phyloP scores from a whole-genome alignment of 208 protist species.

The Crithidia sp. region DNA sequence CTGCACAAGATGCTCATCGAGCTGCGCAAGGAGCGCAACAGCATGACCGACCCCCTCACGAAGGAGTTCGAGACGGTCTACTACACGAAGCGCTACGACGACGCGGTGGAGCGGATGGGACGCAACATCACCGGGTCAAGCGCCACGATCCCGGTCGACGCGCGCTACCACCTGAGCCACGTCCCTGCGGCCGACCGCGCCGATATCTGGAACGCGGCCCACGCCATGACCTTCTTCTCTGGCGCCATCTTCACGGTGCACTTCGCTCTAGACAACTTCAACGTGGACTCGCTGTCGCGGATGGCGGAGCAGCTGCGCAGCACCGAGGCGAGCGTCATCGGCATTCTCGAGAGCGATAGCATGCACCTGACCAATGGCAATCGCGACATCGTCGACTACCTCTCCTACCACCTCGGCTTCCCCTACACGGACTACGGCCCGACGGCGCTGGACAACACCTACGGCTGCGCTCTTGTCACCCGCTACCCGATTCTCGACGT shows the following conservation, averaged over 20 bases:
- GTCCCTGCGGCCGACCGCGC: conserved; percentile 33
- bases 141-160: conserved; percentile 16
- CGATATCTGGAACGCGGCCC: conserved; percentile 64
- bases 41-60: conserved; percentile 46
- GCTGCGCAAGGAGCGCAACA: conserved; percentile 49
- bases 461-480: conserved; percentile 80
- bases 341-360: conserved; percentile 75
- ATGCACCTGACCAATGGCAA: conserved; percentile 80
- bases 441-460: conserved; percentile 79
- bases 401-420: conserved; percentile 79
- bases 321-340: conserved; percentile 63
- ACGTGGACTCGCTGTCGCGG: conserved; percentile 71
- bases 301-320: conserved; percentile 50
- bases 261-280: conserved; percentile 79
- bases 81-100: conserved; percentile 42
- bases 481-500: conserved; percentile 72
- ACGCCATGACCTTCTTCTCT: conserved; percentile 75
- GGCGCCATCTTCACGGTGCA: conserved; percentile 87
- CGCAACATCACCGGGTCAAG: conserved; percentile 44
- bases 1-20: conserved; percentile 61
- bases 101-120: conserved; percentile 41
- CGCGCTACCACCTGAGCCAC: conserved; percentile 25
- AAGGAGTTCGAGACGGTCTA: conserved; percentile 42
- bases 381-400: conserved; percentile 77
- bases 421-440: conserved; percentile 81